These are phyloP conservation scores for Selaginella moellendorffii DNA, from an alignment of 75 land plant genomes.

Conservation along the genomic window DNA sequence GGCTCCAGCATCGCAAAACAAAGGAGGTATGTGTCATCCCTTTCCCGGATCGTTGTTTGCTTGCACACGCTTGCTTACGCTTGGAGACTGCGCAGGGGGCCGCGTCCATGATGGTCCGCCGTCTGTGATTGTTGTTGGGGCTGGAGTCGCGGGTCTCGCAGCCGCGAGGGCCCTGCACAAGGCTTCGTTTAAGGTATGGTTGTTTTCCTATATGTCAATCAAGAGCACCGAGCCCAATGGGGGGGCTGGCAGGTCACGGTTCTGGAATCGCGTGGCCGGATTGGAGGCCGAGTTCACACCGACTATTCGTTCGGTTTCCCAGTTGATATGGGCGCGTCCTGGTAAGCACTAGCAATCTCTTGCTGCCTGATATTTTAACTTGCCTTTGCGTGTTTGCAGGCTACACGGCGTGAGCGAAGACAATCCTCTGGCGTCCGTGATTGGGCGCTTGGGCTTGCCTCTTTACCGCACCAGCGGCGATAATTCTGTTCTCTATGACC, in stretches of 20 bases:
- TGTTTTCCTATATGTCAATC: not conserved
- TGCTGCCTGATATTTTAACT: no score
- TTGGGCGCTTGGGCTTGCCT: slow-evolving; percentile 32
- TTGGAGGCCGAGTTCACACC: slow-evolving; percentile 89
- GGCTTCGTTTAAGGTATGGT: slow-evolving; percentile 53
- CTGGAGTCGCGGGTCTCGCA: slow-evolving; percentile 78
- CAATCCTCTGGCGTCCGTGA: slow-evolving; percentile 35
- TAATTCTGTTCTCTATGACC: slow-evolving; percentile 39
- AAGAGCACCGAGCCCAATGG: not conserved
- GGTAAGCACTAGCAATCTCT: slow-evolving; percentile 31
- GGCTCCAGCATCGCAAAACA: not conserved
- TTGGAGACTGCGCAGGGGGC: not conserved
- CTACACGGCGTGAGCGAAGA: slow-evolving; percentile 35
- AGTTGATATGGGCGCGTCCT: slow-evolving; percentile 98
- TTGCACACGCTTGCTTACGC: not conserved
- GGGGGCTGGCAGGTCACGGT: slow-evolving; percentile 44
- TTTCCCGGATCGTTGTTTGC: not conserved
- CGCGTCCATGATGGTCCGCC: no score
- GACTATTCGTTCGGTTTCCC: slow-evolving; percentile 94
- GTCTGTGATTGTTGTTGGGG: slow-evolving; percentile 88
- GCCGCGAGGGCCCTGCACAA: slow-evolving; percentile 64
- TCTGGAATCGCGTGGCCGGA: slow-evolving; percentile 74
- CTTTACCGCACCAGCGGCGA: slow-evolving; percentile 39
- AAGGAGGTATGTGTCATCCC: not conserved
- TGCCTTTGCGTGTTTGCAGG: no score